Base-by-base conservation (phyloP, 177 flowering plant genomes). In the Telopea speciosissima region DNA sequence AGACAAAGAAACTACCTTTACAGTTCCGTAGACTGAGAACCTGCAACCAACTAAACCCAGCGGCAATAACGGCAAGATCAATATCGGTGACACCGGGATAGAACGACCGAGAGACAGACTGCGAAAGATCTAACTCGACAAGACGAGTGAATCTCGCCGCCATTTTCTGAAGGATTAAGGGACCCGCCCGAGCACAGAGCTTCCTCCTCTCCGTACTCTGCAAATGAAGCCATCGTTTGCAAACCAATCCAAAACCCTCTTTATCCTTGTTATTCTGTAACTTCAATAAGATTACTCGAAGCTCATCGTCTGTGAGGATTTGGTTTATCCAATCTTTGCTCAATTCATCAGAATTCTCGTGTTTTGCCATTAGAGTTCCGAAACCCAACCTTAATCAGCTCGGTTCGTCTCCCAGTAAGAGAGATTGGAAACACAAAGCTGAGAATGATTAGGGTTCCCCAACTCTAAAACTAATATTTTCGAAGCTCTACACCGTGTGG, bases 21-120 rank as follows among this genome's bases (percentile, higher is more conserved):
- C 97, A 93, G 56, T 89, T 78, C 60, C 75, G 83, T 72, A 96
- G 75, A 68, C 69, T 74, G 69, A 96, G 96, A 11, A 83, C 60
- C 25, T 79, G 83, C 80, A 96, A 73, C 70, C 81, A 78, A 49
- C 71, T 23, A 63, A 96, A 96, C 13, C 89, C 87, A 22, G 73
- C 24, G 3, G 97, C 97, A 61, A 96, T 76, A 22, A 93, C 91
- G 6, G 85, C 42, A 40, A 93, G 90, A 83, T 96, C 99, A 4
- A 86, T 78, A 68, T 96, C 92, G 2, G 95, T 88, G 23, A 93
- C 90, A 8, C 96, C 99, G 0, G 99, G 99, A 66, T 78, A 91
- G 73, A 86, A 92, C 11, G 98, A 93, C 7, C 99, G 77, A 28
- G 93, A 85, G 6, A 65, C 66, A 10, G 97, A 96, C 85, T 93